These are phyloP conservation scores for Barnettozyma sucrosica DNA, from an alignment of 805 yeast species.

Conservation along the genomic window DNA sequence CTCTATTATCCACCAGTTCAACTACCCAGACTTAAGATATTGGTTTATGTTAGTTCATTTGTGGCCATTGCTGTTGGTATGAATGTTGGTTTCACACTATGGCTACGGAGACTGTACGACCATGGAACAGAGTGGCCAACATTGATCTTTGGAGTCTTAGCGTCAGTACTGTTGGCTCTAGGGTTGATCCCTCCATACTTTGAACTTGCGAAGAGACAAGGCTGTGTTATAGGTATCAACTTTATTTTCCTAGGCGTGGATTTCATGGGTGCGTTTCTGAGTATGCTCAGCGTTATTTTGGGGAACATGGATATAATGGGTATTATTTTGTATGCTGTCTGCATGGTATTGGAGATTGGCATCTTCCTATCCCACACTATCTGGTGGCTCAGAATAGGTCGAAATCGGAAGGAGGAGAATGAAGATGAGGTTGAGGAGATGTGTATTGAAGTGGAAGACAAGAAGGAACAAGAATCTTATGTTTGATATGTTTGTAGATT, in stretches of 20 bases:
- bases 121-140: conserved; percentile 69
- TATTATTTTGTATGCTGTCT: conserved; percentile 57
- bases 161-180: conserved; percentile 65
- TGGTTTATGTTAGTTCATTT: conserved; percentile 33
- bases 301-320: conserved; percentile 69
- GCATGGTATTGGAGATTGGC: conserved; percentile 64
- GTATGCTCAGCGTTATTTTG: conserved; percentile 54
- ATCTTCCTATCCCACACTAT: conserved; percentile 55
- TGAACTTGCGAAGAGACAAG: conserved; percentile 73
- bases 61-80: conserved; percentile 45
- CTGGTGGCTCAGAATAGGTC: conserved; percentile 44
- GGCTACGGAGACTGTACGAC: conserved; percentile 53
- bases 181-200: conserved; percentile 90
- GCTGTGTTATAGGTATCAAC: conserved; percentile 86
- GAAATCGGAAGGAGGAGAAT: background rate
- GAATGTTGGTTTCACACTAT: conserved; percentile 66
- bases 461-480: background rate
- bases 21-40: conserved; percentile 33
- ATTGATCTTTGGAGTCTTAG: conserved; percentile 72
- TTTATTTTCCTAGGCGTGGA: conserved; percentile 74
- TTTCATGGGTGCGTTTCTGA: conserved; percentile 75
- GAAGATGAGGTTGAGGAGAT: background rate
- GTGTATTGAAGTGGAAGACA: background rate
- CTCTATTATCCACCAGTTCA: conserved; percentile 72
- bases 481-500: background rate